phyloP scores from a whole-genome alignment of 495 filamentous ascomycete species.

The Hypoxylon cercidicola region DNA sequence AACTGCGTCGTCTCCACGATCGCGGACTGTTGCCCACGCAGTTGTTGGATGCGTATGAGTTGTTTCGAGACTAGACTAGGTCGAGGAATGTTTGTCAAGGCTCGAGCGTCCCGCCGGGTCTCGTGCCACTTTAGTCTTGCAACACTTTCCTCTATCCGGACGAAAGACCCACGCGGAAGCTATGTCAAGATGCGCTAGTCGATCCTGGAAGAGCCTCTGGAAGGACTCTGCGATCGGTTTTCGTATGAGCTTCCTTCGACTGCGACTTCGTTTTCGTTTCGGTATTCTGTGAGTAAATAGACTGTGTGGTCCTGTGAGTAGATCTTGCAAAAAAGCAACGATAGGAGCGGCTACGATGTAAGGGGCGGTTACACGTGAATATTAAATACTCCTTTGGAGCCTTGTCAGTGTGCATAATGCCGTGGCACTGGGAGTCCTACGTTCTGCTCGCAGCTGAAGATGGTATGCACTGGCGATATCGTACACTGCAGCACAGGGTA shows the following conservation, averaged over 20 bases:
- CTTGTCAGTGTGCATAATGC: constrained; percentile 21
- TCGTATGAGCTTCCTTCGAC: background rate
- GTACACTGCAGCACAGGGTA: constrained; percentile 3
- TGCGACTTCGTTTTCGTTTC: no score
- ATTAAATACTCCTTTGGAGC: background rate
- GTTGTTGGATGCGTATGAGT: background rate
- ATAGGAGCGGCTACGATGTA: background rate
- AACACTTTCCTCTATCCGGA: constrained; percentile 24
- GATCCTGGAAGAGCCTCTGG: constrained; percentile 23
- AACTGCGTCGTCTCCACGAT: constrained; percentile 1
- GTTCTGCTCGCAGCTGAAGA: constrained; percentile 9
- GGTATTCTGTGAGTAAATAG: background rate
- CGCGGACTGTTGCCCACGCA: constrained; percentile 29
- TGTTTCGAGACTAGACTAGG: constrained; percentile 12
- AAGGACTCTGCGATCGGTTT: constrained; percentile 42
- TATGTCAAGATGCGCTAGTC: constrained; percentile 20
- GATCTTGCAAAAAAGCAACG: background rate
- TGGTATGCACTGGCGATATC: constrained; percentile 8
- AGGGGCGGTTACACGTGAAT: background rate
- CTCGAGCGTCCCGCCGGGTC: constrained; percentile 20
- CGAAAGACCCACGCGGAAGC: constrained; percentile 30
- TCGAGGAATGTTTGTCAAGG: constrained; percentile 16
- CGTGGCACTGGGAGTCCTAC: background rate
- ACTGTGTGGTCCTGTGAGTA: background rate
- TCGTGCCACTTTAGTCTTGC: constrained; percentile 21